Evolutionary conservation across 129 eudicot species (phyloP), one percentile per base, ranked within the genome.

Genomic region (Saussurea involucrata): DNA sequence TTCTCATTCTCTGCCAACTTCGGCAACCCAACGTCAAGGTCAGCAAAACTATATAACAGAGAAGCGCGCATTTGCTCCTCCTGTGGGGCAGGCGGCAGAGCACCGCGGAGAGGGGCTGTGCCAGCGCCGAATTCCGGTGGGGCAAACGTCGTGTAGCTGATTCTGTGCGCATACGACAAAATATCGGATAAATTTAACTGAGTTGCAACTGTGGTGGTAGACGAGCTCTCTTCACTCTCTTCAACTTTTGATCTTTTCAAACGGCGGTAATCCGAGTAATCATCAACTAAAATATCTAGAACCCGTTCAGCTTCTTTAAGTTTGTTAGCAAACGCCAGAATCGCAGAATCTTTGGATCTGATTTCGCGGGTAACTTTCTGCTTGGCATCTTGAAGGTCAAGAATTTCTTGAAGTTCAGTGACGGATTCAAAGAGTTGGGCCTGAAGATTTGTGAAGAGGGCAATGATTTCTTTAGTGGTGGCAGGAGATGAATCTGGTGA

Each of bases 51-150:
- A 75, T 92, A 95, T 24, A 92, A 73, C 73, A 85, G 96, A 31
- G 99, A 92, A 53, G 97, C 99, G 8, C 99, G 92, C 97, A 95
- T 81, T 57, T 95, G 99, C 75, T 95, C 99, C 78, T 95, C 99
- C 25, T 95, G 99, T 12, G 99, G 99, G 24, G 99, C 97, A 1
- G 99, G 99, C 0, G 99, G 99, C 22, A 95, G 91, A 9, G 97
- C 97, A 13, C 97, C 99, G 1, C 97, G 87, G 22, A 91, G 89
- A 22, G 97, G 99, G 37, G 88, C 97, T 11, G 82, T 86, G 17
- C 97, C 99, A 0, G 96, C 92, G 34, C 96, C 97, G 20, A 89
- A 95, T 65, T 95, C 97, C 0, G 99, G 99, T 8, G 99, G 99
- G 6, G 97, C 99, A 79, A 95, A 92, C 4, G 97, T 95, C 11